Percentiles rank a stretch among this genome's conserved stretches.
These are phyloP conservation scores for Cynanchum wilfordii DNA, from an alignment of 257 asterid species.

Conservation along the genomic window DNA sequence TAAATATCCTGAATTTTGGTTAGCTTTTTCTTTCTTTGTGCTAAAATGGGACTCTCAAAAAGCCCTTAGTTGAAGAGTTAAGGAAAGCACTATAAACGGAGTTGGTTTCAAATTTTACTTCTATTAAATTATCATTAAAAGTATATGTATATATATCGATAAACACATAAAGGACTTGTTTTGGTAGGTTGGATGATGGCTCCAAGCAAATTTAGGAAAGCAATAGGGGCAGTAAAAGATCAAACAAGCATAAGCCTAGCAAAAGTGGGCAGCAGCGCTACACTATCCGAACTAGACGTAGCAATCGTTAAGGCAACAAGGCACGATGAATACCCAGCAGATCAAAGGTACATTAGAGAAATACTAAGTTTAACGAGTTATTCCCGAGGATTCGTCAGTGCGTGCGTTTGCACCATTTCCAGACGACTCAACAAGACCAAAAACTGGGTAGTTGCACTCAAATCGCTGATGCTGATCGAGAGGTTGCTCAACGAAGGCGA, in stretches of 20 bases:
- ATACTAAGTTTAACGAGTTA: slow-evolving; percentile 65
- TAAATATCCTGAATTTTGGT: not conserved
- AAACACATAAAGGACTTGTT: too few relatives aligned
- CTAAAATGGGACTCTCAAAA: too few relatives aligned
- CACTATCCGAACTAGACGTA: slow-evolving; percentile 72
- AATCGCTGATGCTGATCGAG: slow-evolving; percentile 73
- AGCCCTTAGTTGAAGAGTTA: too few relatives aligned
- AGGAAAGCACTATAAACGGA: too few relatives aligned
- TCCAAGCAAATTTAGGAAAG: slow-evolving; percentile 80
- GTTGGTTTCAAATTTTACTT: too few relatives aligned
- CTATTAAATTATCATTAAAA: too few relatives aligned
- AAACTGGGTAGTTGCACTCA: slow-evolving; percentile 90
- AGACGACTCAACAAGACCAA: slow-evolving; percentile 80
- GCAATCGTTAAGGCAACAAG: slow-evolving; percentile 95
- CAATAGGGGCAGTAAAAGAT: slow-evolving; percentile 93
- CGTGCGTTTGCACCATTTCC: slow-evolving; percentile 63
- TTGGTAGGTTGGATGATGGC: slow-evolving; percentile 36
- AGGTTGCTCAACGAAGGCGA: slow-evolving; percentile 80
- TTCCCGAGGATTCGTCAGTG: slow-evolving; percentile 60
- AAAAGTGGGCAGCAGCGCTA: slow-evolving; percentile 62
- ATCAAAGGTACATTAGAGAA: slow-evolving; percentile 74
- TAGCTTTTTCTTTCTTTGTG: too few relatives aligned
- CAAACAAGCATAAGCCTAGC: slow-evolving; percentile 90
- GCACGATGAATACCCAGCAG: slow-evolving; percentile 94
- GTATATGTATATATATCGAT: too few relatives aligned